Evolutionary conservation across 164 flowering plant genomes (phyloP), one percentile per base, ranked within the genome.

Genomic region (Chimonanthus salicifolius): DNA sequence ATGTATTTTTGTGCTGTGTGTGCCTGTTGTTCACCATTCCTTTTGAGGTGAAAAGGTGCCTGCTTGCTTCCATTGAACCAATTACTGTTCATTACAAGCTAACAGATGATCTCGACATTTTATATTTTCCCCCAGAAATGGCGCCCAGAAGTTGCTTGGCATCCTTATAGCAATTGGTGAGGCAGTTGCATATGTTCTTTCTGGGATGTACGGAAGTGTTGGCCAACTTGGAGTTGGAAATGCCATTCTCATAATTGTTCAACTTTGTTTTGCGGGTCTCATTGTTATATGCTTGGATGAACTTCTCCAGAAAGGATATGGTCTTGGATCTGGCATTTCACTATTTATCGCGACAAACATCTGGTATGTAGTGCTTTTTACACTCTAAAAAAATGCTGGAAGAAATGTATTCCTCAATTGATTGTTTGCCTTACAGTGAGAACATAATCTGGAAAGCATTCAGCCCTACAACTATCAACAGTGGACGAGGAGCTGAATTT

Each of bases 261-360:
- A 86, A 65, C 85, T 85, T 58, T 82, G 80, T 75, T 86, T 86
- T 79, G 88, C 88, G 74, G 87, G 87, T 51, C 83, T 86, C 43
- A 84, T 86, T 64, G 88, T 84, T 47, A 82, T 84, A 44, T 82
- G 88, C 80, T 75, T 86, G 33, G 88, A 82, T 58, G 88, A 86
- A 67, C 88, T 86, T 75, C 84, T 86, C n/a, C 85, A 86, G 75
- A 84, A 86, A 72, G 87, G 87, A 69, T 86, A 84, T 79, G 86
- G 86, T 63, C 74, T 85, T 7, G 88, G 88, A 15, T 85, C 84
- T 75, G 87, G 86, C n/a, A 84, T 85, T 58, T 85, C 88, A 2
- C 77, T 84, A 1, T 86, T 86, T 72, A 86, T 84, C 6, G 89
- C 87, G 1, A 83, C 89, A 72, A 83, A 83, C 67, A 86, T 84